Percentiles rank a stretch among this genome's conserved stretches.
Conservation (phyloP, 2,329 filamentous ascomycete genomes). For the Claviceps africana region DNA sequence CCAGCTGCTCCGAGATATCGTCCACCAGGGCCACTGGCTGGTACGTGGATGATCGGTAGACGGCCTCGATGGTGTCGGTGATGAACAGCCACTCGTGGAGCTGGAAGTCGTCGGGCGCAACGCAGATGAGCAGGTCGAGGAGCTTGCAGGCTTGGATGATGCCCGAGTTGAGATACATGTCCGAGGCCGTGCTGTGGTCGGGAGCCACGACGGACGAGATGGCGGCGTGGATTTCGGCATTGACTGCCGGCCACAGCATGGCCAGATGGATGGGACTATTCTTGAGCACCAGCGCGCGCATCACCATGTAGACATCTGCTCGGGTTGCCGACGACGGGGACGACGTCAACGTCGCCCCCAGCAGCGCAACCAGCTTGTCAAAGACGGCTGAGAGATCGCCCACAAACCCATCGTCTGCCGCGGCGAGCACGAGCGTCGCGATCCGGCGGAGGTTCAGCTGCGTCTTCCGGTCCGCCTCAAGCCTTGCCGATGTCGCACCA, state of each 20-base stretch:
- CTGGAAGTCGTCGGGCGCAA: slow-evolving; percentile 90
- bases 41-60: slow-evolving; percentile 63
- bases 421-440: slow-evolving; percentile 64
- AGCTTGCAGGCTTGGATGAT: slow-evolving; percentile 89
- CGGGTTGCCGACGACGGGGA: slow-evolving; percentile 84
- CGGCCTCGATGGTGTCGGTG: slow-evolving; percentile 89
- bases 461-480: slow-evolving; percentile 89
- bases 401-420: slow-evolving; percentile 65
- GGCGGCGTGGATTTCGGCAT: slow-evolving; percentile 68
- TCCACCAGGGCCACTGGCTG: slow-evolving; percentile 67
- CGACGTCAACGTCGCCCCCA: slow-evolving; percentile 70
- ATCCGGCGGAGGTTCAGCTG: slow-evolving; percentile 80
- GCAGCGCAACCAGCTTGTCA: slow-evolving; percentile 75
- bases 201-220: slow-evolving; percentile 60
- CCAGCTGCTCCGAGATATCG: slow-evolving; percentile 66
- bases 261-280: slow-evolving; percentile 69
- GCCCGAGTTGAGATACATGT: slow-evolving; percentile 63
- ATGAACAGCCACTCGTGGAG: slow-evolving; percentile 97
- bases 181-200: slow-evolving; percentile 46
- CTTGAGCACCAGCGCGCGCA: slow-evolving; percentile 68
- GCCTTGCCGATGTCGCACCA: slow-evolving; percentile 77
- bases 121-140: slow-evolving; percentile 72
- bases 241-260: slow-evolving; percentile 79
- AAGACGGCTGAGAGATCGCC: slow-evolving; percentile 58
- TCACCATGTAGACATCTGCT: slow-evolving; percentile 78